Conservation (phyloP, 2,329 filamentous ascomycete species). For the Emergomyces orientalis region DNA sequence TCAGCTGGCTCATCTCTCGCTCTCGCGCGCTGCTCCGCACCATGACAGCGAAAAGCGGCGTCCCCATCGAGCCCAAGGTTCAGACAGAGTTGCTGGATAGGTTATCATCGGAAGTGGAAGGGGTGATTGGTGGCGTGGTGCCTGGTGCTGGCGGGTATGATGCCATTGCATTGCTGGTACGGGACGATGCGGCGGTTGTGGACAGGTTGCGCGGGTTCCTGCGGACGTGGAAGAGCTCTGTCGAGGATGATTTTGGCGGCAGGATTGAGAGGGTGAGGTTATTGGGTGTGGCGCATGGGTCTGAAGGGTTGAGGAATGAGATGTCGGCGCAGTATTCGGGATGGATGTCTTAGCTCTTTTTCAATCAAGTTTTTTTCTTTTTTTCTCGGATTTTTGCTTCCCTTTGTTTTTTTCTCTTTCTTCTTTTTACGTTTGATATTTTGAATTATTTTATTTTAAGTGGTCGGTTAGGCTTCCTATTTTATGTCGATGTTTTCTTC, state of each 20-base stretch:
- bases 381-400: neutral
- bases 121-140: conserved; percentile 83
- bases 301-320: conserved; percentile 37
- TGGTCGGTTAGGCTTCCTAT: neutral
- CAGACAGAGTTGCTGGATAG: conserved; percentile 81
- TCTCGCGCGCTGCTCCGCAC: conserved; percentile 56
- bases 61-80: conserved; percentile 79
- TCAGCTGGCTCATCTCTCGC: conserved; percentile 43
- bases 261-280: conserved; percentile 38
- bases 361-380: neutral
- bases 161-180: conserved; percentile 70
- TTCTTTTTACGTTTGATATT: neutral
- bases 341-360: conserved; percentile 25
- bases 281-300: conserved; percentile 38
- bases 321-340: conserved; percentile 29
- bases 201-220: conserved; percentile 53
- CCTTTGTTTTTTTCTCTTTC: too few species aligned
- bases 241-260: conserved; percentile 37
- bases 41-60: conserved; percentile 65
- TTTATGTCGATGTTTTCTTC: neutral
- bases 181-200: conserved; percentile 59
- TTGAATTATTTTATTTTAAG: neutral
- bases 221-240: conserved; percentile 51
- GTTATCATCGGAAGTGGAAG: conserved; percentile 56
- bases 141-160: conserved; percentile 92